Base-by-base conservation (phyloP, 2,329 filamentous ascomycete species). In the Domatiomyces globalis region DNA sequence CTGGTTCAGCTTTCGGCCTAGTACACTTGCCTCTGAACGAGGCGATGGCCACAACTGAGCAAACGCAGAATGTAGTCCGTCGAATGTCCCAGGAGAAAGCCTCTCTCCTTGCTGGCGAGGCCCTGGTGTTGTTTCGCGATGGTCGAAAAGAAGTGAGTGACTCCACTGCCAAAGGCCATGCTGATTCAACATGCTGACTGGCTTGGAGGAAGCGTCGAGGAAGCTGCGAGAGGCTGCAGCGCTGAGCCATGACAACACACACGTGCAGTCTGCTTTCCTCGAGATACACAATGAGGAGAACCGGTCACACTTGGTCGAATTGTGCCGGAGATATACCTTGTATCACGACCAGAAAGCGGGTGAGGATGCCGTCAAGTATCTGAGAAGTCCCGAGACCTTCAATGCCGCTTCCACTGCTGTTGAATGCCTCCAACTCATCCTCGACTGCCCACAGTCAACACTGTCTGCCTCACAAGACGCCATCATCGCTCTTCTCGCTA, bases 141-240 rank as follows among this genome's bases (percentile, higher is more conserved):
- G 70, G 71, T 51, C 66, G 71, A 60, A 66, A 67, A 55, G 69
- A 71, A 66, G 71, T 73, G 64, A 45, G 63, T 59, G 19, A 22
- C 19, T 45, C 10, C 9, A 2, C 10, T 20, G 8, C 43, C 18
- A 2, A 45, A 8, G n/a, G 4, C 43, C 7, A n/a, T 27, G 15
- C 15, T 10, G 17, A 19, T 19, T 45, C n/a, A 10, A 45, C 2
- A 36, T 17, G n/a, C 43, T 43, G 20, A 20, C 17, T 22, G n/a
- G 10, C 36, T 49, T 52, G 20, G 54, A 73, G 71, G 67, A 70
- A 51, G 71, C 71, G 39, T 70, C 70, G 43, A 63, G 70, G 56
- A 72, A 71, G 57, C 64, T 74, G 50, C 68, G 70, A 61, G 71
- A 73, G 64, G 72, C 72, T n/a, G 65, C 71, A 46, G 66, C 69